Conservation (phyloP, 2,329 filamentous ascomycete genomes). For the Penicillium freii region DNA sequence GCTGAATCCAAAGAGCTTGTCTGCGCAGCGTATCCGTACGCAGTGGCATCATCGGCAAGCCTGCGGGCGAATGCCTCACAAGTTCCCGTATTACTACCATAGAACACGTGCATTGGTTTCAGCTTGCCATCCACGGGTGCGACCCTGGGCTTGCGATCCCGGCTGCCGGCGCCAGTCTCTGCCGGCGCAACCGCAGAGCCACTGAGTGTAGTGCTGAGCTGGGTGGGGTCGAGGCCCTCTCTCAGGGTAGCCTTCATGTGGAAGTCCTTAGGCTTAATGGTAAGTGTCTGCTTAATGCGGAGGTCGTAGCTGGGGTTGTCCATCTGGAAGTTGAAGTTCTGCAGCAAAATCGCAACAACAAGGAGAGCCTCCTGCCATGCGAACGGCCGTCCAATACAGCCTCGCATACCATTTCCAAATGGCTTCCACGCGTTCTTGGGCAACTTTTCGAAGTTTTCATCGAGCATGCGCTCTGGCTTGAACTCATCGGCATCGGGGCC, state of each 20-base stretch:
- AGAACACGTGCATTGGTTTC: conserved; percentile 63
- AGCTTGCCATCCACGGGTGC: conserved; percentile 18
- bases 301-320: conserved; percentile 54
- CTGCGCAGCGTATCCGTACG: conserved; percentile 59
- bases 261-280: conserved; percentile 55
- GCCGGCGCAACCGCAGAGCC: conserved; percentile 11
- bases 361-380: conserved; percentile 71
- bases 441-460: conserved; percentile 64
- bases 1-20: conserved; percentile 62
- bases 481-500: conserved; percentile 66
- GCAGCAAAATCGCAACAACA: conserved; percentile 62
- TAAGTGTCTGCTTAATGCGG: conserved; percentile 40
- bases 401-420: conserved; percentile 69
- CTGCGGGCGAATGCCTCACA: conserved; percentile 68
- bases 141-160: conserved; percentile 23
- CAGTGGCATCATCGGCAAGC: conserved; percentile 58
- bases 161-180: conserved; percentile 12
- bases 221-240: conserved; percentile 47
- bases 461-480: conserved; percentile 69
- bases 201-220: conserved; percentile 41
- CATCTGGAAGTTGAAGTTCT: conserved; percentile 67
- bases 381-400: conserved; percentile 70
- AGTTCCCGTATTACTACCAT: conserved; percentile 72
- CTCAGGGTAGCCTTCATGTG: conserved; percentile 59
- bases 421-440: conserved; percentile 68